These are phyloP conservation scores for Neoconidiobolus thromboides DNA, from an alignment of 371 early-diverging fungal genomes.

Conservation along the genomic window DNA sequence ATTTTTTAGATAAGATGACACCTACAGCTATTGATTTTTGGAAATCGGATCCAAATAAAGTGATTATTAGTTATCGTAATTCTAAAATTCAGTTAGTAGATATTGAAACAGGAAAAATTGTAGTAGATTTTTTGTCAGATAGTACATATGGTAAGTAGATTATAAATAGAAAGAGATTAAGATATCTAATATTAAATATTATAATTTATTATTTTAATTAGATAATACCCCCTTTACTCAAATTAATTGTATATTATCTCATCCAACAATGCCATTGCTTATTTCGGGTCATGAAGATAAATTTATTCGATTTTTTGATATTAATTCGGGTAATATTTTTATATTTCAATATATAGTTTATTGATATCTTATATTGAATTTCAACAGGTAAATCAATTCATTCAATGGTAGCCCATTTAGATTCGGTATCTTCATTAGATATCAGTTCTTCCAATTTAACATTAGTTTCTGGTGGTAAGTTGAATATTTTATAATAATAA, in stretches of 20 bases:
- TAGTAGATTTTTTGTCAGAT: slow-evolving; percentile 29
- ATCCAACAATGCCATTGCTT: slow-evolving; percentile 51
- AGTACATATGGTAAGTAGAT: slow-evolving; percentile 31
- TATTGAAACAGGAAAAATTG: slow-evolving; percentile 47
- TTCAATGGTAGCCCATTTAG: slow-evolving; percentile 44
- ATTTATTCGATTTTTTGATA: slow-evolving; percentile 54
- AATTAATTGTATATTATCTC: slow-evolving; percentile 52
- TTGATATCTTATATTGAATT: not conserved
- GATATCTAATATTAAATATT: no score
- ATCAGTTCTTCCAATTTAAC: slow-evolving; percentile 41
- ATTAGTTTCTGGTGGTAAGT: slow-evolving; percentile 50
- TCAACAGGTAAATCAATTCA: slow-evolving; percentile 31
- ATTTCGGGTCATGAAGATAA: slow-evolving; percentile 66
- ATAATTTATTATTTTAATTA: slow-evolving; percentile 6
- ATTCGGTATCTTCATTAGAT: slow-evolving; percentile 46
- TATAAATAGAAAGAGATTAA: no score
- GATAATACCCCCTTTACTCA: slow-evolving; percentile 47
- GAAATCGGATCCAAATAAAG: slow-evolving; percentile 27
- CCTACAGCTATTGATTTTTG: slow-evolving; percentile 58
- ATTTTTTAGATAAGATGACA: slow-evolving; percentile 7
- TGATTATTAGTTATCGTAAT: slow-evolving; percentile 48
- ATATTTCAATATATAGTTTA: not conserved
- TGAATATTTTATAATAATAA: not conserved
- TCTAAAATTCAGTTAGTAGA: slow-evolving; percentile 46
- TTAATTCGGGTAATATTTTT: slow-evolving; percentile 34